Conservation (phyloP, 1,284 basidiomycete species). For the Trichosporon asahii region DNA sequence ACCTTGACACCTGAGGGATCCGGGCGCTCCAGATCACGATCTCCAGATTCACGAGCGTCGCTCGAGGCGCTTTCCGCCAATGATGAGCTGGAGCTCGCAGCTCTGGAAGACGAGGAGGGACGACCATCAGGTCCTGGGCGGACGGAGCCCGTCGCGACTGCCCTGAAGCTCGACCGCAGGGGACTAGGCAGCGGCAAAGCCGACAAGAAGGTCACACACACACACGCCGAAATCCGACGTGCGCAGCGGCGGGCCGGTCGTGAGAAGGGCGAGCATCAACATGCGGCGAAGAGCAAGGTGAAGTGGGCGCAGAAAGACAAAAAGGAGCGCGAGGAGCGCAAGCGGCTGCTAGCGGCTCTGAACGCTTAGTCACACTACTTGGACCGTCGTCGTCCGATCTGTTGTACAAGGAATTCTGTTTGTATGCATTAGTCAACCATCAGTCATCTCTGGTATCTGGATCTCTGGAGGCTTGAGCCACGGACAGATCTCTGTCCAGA, state of each 20-base stretch:
- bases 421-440: constrained; percentile 1
- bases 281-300: constrained; percentile 36
- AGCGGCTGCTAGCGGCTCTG: constrained; percentile 33
- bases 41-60: constrained; percentile 9
- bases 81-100: constrained; percentile 16
- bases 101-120: constrained; percentile 1
- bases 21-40: constrained; percentile 6
- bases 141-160: constrained; percentile 41
- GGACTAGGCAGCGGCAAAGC: constrained; percentile 32
- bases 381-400: not conserved
- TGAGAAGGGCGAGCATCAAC: constrained; percentile 18
- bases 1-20: not conserved
- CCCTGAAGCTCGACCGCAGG: constrained; percentile 44
- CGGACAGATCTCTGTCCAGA: not conserved
- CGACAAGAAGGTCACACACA: constrained; percentile 42
- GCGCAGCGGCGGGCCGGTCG: constrained; percentile 30
- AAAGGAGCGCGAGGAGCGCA: constrained; percentile 41
- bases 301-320: constrained; percentile 44
- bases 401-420: not conserved
- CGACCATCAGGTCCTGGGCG: constrained; percentile 34
- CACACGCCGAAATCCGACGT: constrained; percentile 35
- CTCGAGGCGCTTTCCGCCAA: constrained; percentile 15
- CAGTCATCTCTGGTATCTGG: not conserved
- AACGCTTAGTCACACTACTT: constrained; percentile 24
- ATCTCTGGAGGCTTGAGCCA: not conserved